Evolutionary conservation across 176 grass and related monocot genomes (phyloP), one percentile per base, ranked within the genome.

Genomic region (Aegilops umbellulata): DNA sequence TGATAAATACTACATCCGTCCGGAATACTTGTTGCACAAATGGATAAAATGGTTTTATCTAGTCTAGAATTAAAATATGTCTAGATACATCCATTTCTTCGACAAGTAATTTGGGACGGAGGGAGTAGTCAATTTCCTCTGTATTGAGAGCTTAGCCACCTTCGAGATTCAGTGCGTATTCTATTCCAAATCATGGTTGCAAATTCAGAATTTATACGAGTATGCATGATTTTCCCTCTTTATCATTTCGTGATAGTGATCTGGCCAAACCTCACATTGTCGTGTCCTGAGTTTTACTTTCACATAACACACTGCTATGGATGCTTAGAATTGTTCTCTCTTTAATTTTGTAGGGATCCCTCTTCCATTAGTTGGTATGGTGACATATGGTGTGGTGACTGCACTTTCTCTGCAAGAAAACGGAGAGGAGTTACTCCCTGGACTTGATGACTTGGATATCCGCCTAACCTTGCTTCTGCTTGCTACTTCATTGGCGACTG

Each of bases 401-500:
- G 83, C 91, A 38, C 93, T 98, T 82, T 92, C 93, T 89, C 78
- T 95, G 14, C 90, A 98, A 84, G 88, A 92, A 84, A 70, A 88
- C 9, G 42, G 86, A 44, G 84, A 77, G 57, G 76, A 86, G 30
- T 86, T 87, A 4, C 60, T 98, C 34, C 79, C 91, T 76, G 90
- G 84, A 75, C 46, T 92, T 7, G 84, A 89, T 20, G 85, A 92
- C 67, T 79, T 78, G 74, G 90, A 95, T 91, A 64, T 86, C 84
- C 86, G 75, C n/a, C 81, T 95, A 53, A 88, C 89, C 47, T 85
- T 98, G 84, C 84, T 95, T 89, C 81, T 87, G 49, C 65, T 78
- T 16, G 90, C 96, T 25, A 95, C 96, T 86, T 95, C 96, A 13
- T 76, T 98, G 93, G 96, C 96, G 19, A 92, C 93, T 72, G 91